Conservation (phyloP, 2,329 filamentous ascomycete genomes). For the Dactylellina sp. region DNA sequence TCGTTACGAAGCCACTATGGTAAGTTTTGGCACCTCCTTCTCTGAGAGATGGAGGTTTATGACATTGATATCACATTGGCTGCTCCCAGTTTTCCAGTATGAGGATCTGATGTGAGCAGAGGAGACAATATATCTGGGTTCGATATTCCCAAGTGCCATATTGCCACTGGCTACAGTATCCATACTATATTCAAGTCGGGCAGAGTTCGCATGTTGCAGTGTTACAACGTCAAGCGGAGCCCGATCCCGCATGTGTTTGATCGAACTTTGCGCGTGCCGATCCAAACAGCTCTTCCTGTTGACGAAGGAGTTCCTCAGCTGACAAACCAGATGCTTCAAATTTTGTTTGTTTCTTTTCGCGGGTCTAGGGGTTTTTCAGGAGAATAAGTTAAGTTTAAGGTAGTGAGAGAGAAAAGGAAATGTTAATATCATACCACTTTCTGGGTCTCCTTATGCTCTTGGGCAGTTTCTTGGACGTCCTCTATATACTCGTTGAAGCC, state of each 20-base stretch:
- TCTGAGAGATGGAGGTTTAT: too few relatives aligned
- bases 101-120: too few relatives aligned
- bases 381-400: not conserved
- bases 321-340: slow-evolving; percentile 93
- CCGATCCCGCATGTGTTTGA: slow-evolving; percentile 62
- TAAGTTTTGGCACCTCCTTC: too few relatives aligned
- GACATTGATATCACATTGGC: too few relatives aligned
- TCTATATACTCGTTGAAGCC: slow-evolving; percentile 93
- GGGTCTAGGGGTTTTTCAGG: slow-evolving; percentile 70
- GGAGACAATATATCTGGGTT: too few relatives aligned
- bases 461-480: slow-evolving; percentile 85
- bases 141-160: too few relatives aligned
- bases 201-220: too few relatives aligned
- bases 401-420: slow-evolving; percentile 24
- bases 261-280: slow-evolving; percentile 80
- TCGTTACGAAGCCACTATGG: too few relatives aligned
- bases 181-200: too few relatives aligned
- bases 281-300: slow-evolving; percentile 92
- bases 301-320: slow-evolving; percentile 85
- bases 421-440: slow-evolving; percentile 72
- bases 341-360: slow-evolving; percentile 97
- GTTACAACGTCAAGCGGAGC: slow-evolving; percentile 16
- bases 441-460: slow-evolving; percentile 90
- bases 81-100: too few relatives aligned
- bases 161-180: too few relatives aligned